These are phyloP conservation scores for Chytriomyces sp. DNA, from an alignment of 192 early-diverging fungal genomes.

Conservation along the genomic window DNA sequence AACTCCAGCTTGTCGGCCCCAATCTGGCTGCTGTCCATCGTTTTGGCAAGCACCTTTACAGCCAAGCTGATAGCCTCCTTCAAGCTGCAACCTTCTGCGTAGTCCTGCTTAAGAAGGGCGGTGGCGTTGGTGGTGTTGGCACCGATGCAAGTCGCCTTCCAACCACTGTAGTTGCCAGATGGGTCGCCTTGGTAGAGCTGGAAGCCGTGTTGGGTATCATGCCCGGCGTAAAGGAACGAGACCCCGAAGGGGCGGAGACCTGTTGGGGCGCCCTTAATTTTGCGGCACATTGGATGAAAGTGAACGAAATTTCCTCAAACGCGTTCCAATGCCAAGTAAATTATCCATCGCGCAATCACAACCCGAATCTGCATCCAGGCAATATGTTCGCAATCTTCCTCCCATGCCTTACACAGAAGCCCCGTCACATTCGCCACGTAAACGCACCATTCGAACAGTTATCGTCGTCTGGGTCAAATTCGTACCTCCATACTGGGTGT, in stretches of 20 bases:
- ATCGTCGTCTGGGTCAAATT: background rate
- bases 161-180: constrained; percentile 97
- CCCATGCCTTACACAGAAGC: no score
- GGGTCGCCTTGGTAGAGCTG: constrained; percentile 99
- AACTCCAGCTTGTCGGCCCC: constrained; percentile 93
- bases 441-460: no score
- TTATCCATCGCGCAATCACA: no score
- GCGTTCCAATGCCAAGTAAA: no score
- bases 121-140: constrained; percentile 90
- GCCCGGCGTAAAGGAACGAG: constrained; percentile 96
- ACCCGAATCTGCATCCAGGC: no score
- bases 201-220: constrained; percentile 87
- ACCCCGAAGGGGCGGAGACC: constrained; percentile 97
- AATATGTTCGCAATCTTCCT: no score
- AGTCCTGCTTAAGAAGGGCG: constrained; percentile 94
- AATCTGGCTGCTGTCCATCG: constrained; percentile 92
- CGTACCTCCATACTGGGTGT: constrained; percentile 91
- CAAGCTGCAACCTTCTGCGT: constrained; percentile 85
- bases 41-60: constrained; percentile 93
- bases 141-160: constrained; percentile 98
- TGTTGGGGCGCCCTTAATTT: constrained; percentile 18
- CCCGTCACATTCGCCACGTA: no score
- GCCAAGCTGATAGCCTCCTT: constrained; percentile 90
- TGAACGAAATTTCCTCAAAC: no score
- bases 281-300: background rate